Conservation (phyloP, 768 basidiomycete species). For the Mycena amicta region DNA sequence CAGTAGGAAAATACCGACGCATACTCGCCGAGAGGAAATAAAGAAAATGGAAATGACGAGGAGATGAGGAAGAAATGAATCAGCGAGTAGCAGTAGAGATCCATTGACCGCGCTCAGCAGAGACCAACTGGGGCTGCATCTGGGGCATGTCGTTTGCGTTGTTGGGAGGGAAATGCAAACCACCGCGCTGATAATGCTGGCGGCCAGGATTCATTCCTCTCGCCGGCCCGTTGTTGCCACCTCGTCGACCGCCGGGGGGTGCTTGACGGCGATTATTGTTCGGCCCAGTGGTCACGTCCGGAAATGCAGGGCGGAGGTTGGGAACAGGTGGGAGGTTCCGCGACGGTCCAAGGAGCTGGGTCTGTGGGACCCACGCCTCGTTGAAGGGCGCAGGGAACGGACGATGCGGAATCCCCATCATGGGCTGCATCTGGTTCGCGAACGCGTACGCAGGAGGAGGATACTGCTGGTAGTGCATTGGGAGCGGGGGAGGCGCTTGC, state of each 20-base stretch:
- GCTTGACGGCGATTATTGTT: conserved; percentile 22
- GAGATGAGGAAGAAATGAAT: conserved; percentile 16
- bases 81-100: conserved; percentile 26
- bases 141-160: neutral
- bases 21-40: too few relatives aligned
- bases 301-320: neutral
- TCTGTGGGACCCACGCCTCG: conserved; percentile 25
- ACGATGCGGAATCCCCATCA: conserved; percentile 25
- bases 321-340: conserved; percentile 8
- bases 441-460: conserved; percentile 32
- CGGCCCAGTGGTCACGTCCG: neutral
- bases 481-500: conserved; percentile 26
- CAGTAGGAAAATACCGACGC: too few relatives aligned
- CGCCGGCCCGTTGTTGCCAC: conserved; percentile 21
- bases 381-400: conserved; percentile 19
- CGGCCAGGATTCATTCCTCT: conserved; percentile 30
- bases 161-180: conserved; percentile 14
- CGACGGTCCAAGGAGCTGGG: neutral
- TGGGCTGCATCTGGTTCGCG: conserved; percentile 28
- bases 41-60: conserved; percentile 16
- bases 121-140: conserved; percentile 3
- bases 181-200: conserved; percentile 23
- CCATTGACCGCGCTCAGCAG: conserved; percentile 39
- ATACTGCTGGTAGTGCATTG: conserved; percentile 35
- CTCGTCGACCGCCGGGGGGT: conserved; percentile 26